A percentile compares a stretch with the other conserved stretches of the same genome.
These are phyloP conservation scores for Lactarius hatsudake DNA, from an alignment of 768 basidiomycete species.

Conservation along the genomic window DNA sequence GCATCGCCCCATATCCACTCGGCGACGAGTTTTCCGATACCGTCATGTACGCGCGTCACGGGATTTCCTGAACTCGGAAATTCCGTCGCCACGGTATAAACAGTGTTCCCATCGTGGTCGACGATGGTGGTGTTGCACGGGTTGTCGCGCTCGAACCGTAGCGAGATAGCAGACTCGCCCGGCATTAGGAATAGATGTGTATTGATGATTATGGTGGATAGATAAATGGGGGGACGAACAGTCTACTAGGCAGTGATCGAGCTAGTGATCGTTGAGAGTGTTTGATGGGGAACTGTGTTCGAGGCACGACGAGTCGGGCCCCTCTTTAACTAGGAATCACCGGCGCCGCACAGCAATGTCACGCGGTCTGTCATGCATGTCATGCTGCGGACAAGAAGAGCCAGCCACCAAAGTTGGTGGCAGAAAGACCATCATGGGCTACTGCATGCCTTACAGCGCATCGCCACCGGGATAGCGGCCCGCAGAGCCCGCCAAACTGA, in stretches of 20 bases:
- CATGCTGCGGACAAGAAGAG: background rate
- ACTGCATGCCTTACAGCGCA: too few species aligned
- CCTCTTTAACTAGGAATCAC: background rate
- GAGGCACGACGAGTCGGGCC: background rate
- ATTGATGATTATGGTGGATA: slow-evolving; percentile 8
- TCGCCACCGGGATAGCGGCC: background rate
- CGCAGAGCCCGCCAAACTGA: background rate
- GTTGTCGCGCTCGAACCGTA: slow-evolving; percentile 23
- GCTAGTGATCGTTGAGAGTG: background rate
- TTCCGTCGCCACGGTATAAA: slow-evolving; percentile 26
- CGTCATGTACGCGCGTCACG: slow-evolving; percentile 19
- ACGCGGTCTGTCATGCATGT: background rate
- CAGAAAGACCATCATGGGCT: background rate
- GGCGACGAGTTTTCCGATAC: slow-evolving; percentile 22
- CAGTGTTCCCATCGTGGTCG: slow-evolving; percentile 9
- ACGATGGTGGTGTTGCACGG: slow-evolving; percentile 27
- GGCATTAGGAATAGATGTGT: background rate
- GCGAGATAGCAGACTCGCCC: slow-evolving; percentile 2
- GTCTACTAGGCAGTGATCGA: background rate
- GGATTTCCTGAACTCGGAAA: slow-evolving; percentile 17
- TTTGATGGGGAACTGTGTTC: background rate
- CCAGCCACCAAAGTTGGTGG: background rate
- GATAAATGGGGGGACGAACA: background rate
- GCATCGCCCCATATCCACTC: slow-evolving; percentile 27
- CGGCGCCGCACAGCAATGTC: background rate